Evolutionary conservation across 148 eudicot genomes (phyloP).

Genomic region (Salicornia ramosissima): DNA sequence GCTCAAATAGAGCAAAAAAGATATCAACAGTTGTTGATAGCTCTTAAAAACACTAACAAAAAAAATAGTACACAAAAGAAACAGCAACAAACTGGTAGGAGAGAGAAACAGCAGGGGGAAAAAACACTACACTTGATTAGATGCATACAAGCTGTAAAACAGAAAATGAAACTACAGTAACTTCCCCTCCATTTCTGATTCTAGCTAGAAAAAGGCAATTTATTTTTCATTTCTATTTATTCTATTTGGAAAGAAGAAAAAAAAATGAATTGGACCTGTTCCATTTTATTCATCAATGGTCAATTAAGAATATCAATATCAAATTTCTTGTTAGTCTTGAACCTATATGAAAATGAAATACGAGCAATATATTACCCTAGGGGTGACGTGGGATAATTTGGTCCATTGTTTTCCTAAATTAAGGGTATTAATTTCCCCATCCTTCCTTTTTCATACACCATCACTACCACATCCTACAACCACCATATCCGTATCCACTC

Average conservation of each 20-base stretch:
- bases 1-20: slow-evolving; percentile 5
- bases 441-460: neutral
- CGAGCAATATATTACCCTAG: neutral
- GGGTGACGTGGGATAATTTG: too few relatives aligned
- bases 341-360: neutral
- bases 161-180: too few relatives aligned
- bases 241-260: too few relatives aligned
- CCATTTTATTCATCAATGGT: neutral
- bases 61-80: neutral
- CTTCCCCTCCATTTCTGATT: too few relatives aligned
- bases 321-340: neutral
- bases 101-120: neutral
- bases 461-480: neutral
- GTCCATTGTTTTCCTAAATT: too few relatives aligned
- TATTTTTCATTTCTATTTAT: neutral
- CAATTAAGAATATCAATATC: neutral
- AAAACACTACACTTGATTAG: neutral
- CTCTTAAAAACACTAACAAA: neutral
- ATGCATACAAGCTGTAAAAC: neutral
- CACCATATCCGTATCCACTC: too few relatives aligned
- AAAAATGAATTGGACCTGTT: too few relatives aligned
- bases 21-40: neutral
- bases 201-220: too few relatives aligned
- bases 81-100: neutral
- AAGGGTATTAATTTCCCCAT: neutral